Conservation (phyloP, 345 rosid genomes). For the Acer campestre region DNA sequence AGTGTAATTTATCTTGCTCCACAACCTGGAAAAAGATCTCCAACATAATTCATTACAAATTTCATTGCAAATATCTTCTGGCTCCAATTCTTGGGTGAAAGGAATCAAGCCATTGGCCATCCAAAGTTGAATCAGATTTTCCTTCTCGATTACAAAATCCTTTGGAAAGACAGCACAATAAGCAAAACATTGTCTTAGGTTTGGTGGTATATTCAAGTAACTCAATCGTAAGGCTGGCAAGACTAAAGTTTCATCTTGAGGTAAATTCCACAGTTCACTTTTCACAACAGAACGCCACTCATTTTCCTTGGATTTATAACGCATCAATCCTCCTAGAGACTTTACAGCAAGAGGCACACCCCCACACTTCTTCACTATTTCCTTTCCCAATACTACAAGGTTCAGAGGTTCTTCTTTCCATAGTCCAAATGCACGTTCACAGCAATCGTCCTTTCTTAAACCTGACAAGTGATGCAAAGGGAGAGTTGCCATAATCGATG, state of each 20-base stretch:
- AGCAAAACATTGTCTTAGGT: conserved; percentile 15
- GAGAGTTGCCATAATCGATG: conserved; percentile 10
- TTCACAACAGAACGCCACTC: conserved; percentile 7
- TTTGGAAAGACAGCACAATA: conserved; percentile 6
- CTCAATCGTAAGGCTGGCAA: conserved; percentile 10
- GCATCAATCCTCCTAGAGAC: conserved; percentile 12
- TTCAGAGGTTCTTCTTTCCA: neutral
- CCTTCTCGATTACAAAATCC: neutral
- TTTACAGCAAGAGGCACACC: conserved; percentile 18
- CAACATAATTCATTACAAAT: conserved; percentile 20
- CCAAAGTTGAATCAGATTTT: conserved; percentile 2
- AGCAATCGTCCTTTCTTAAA: conserved; percentile 16
- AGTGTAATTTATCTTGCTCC: neutral
- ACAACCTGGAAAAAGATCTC: conserved; percentile 23
- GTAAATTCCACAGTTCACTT: conserved; percentile 14
- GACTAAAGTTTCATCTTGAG: neutral
- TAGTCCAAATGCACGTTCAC: conserved; percentile 17
- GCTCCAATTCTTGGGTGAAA: neutral
- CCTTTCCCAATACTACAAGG: conserved; percentile 1
- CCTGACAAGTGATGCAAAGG: neutral
- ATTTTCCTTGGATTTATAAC: neutral
- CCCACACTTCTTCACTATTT: conserved; percentile 19
- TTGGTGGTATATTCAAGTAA: neutral
- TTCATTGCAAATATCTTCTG: conserved; percentile 9
- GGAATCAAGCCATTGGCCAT: conserved; percentile 21